Evolutionary conservation across 2,329 filamentous ascomycete species (phyloP).

Genomic region (Arthroderma sp.): DNA sequence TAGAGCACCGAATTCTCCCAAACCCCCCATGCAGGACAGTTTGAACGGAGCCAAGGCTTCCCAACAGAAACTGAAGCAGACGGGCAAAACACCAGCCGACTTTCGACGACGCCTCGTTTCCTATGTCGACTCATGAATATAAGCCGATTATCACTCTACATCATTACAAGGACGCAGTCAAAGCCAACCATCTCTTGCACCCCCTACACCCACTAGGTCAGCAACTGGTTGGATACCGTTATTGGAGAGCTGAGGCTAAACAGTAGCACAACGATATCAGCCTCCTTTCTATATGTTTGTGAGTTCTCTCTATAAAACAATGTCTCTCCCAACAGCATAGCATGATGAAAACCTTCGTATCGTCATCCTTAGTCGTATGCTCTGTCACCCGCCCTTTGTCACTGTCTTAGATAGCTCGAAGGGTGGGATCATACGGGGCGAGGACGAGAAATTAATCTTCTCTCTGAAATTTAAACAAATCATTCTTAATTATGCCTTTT

Average conservation of each 20-base stretch:
- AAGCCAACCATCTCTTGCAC: neutral
- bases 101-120: neutral
- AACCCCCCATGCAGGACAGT: neutral
- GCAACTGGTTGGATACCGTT: neutral
- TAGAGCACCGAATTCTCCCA: neutral
- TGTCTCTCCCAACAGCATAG: neutral
- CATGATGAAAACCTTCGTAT: slow-evolving; percentile 78
- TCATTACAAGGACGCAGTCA: too few species aligned
- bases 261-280: neutral
- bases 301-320: neutral
- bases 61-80: neutral
- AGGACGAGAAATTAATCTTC: slow-evolving; percentile 15
- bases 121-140: neutral
- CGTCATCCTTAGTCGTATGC: slow-evolving; percentile 94
- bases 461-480: slow-evolving; percentile 10
- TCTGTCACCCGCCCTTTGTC: slow-evolving; percentile 23
- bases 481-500: neutral
- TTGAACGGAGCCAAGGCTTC: too few species aligned
- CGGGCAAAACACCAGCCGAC: neutral
- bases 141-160: neutral
- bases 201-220: neutral
- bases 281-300: neutral
- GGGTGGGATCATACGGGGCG: slow-evolving; percentile 1
- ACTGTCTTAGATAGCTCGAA: slow-evolving; percentile 1
- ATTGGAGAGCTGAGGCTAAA: too few species aligned